Conservation (phyloP, 1,284 basidiomycete genomes). For the Irpex sp. region DNA sequence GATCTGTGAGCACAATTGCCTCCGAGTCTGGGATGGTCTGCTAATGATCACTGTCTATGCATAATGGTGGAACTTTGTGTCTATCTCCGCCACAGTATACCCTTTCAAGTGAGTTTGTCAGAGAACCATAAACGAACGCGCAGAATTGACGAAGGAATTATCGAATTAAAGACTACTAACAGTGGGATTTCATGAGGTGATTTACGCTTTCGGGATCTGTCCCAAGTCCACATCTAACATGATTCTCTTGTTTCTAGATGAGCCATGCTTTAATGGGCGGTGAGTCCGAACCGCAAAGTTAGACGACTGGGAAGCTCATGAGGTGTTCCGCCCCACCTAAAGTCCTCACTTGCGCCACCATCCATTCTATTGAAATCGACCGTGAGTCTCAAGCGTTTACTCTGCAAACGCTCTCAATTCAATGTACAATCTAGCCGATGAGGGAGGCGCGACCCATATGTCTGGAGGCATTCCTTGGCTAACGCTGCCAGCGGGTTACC, state of each 20-base stretch:
- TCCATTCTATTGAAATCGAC: conserved; percentile 86
- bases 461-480: conserved; percentile 87
- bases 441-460: conserved; percentile 93
- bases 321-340: background rate
- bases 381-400: conserved; percentile 43
- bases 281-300: conserved; percentile 12
- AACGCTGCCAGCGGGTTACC: conserved; percentile 88
- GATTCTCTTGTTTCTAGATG: conserved; percentile 51
- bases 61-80: background rate
- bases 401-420: conserved; percentile 20
- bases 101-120: conserved; percentile 78
- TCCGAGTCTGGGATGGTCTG: background rate
- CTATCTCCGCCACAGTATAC: conserved; percentile 54
- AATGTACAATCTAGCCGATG: conserved; percentile 57
- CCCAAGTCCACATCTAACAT: conserved; percentile 6
- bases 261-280: conserved; percentile 61
- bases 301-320: background rate
- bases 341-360: conserved; percentile 86
- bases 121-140: conserved; percentile 7
- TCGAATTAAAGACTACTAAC: conserved; percentile 56
- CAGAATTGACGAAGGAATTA: background rate
- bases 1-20: conserved; percentile 55
- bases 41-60: conserved; percentile 2
- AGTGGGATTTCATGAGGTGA: conserved; percentile 88
- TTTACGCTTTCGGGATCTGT: conserved; percentile 15